Evolutionary conservation across 352 stramenopile genomes (phyloP), one percentile per base, ranked within the genome.

Genomic region (Phytophthora cactorum): DNA sequence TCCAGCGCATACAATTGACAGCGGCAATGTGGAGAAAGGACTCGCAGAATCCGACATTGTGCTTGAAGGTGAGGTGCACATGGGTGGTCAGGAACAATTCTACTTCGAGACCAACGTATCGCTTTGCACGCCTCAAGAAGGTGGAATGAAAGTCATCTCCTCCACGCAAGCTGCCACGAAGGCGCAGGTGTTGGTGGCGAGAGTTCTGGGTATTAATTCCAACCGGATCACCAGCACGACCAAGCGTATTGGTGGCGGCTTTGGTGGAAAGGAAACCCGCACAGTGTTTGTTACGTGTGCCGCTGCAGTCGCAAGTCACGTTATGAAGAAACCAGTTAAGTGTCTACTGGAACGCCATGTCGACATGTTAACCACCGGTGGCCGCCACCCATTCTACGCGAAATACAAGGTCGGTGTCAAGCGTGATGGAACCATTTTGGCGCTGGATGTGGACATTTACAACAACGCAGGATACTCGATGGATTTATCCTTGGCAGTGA

Each of bases 161-260:
- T 99, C 96, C 1, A 99, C 96, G 0, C 97, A 99, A 79, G 94
- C 93, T 5, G 80, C 88, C 5, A 97, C 87, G 5, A 98, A 98
- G 66, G 98, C 95, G 1, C 97, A 99, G 67, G 78, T 84, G 3
- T 81, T 91, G 51, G 90, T 92, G 38, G 90, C 96, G 6, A 89
- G 86, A n/a, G 93, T 97, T 8, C 93, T 97, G 4, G 95, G 94
- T 7, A 90, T 98, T 11, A 88, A 91, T 2, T 82, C 82, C 10
- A 90, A 93, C 53, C 93, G 97, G 34, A 94, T 99, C 15, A 88
- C 98, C 36, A 96, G 90, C 25, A 82, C 83, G 17, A 92, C 94
- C 15, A 99, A 99, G 77, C 85, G 97, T 29, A 97, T 99, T 72
- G 97, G 97, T 46, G 97, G 97, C 60, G 97, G 93, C 10, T 99